Percentiles rank a stretch among this genome's conserved stretches.
These are phyloP conservation scores for Thalassiosira exigua DNA, from an alignment of 352 stramenopile genomes.

Conservation along the genomic window DNA sequence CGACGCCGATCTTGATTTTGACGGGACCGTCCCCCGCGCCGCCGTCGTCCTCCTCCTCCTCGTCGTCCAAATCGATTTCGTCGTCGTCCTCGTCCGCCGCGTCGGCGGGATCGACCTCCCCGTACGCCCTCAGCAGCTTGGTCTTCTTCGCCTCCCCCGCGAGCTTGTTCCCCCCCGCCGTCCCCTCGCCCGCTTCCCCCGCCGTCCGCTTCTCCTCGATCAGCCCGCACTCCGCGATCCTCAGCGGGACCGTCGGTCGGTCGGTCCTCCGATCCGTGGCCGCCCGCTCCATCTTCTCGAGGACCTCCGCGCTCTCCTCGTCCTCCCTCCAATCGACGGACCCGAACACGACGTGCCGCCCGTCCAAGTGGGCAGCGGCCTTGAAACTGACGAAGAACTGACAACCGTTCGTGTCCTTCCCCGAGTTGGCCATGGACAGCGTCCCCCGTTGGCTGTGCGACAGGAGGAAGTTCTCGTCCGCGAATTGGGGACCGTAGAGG, in stretches of 20 bases:
- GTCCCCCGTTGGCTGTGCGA: constrained; percentile 68
- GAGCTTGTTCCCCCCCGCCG: constrained; percentile 27
- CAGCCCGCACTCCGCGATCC: constrained; percentile 71
- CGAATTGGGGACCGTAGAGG: constrained; percentile 96
- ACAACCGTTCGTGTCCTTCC: constrained; percentile 93
- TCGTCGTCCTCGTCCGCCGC: constrained; percentile 64
- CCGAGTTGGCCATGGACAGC: constrained; percentile 96
- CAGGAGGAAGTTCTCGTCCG: constrained; percentile 93
- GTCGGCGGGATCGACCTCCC: constrained; percentile 11
- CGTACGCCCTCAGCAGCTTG: constrained; percentile 47
- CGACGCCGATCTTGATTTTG: no score
- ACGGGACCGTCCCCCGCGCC: constrained; percentile 31
- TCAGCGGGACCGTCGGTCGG: constrained; percentile 51
- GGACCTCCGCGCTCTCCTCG: constrained; percentile 58
- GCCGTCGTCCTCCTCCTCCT: constrained; percentile 3
- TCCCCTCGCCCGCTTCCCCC: not conserved
- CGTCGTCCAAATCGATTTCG: constrained; percentile 64
- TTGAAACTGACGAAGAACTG: constrained; percentile 83
- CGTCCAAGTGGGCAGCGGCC: constrained; percentile 89
- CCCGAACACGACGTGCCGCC: constrained; percentile 99
- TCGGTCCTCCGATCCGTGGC: constrained; percentile 53
- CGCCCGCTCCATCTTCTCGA: constrained; percentile 73
- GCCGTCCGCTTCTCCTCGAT: constrained; percentile 25
- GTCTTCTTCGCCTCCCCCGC: constrained; percentile 51
- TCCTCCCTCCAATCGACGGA: constrained; percentile 83